These are phyloP conservation scores for Parachaetomium inaequale DNA, from an alignment of 495 filamentous ascomycete genomes.

Conservation along the genomic window DNA sequence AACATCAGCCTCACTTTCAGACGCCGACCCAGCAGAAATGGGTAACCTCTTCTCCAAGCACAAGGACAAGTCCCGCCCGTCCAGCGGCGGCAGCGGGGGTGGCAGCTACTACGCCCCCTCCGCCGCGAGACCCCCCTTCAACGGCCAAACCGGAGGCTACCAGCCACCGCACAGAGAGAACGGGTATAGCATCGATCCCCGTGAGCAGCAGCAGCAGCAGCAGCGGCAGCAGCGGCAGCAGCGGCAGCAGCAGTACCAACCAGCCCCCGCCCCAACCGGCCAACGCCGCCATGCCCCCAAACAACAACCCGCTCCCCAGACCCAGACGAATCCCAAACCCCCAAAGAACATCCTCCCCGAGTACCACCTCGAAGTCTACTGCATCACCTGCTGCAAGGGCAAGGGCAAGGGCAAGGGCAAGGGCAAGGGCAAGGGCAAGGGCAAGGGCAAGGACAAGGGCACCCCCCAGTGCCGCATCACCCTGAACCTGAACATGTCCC, in stretches of 20 bases:
- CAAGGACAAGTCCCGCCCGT: background rate
- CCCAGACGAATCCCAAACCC: background rate
- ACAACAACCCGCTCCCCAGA: no score
- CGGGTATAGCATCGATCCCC: background rate
- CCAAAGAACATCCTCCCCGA: background rate
- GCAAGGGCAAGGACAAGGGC: no score
- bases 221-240: background rate
- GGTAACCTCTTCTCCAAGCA: conserved; percentile 1
- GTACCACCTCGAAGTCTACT: background rate
- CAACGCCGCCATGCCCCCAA: no score
- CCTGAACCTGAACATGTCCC: background rate
- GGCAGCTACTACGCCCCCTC: no score
- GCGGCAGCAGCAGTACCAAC: background rate
- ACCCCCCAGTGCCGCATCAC: background rate
- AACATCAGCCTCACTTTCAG: background rate
- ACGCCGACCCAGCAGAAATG: background rate
- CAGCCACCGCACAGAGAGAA: no score
- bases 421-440: no score
- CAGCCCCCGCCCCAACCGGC: background rate
- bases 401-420: no score
- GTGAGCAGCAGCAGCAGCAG: background rate
- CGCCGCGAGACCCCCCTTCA: no score
- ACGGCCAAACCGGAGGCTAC: no score
- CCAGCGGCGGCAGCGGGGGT: no score
- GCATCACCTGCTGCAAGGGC: background rate